Evolutionary conservation across 2,329 filamentous ascomycete species (phyloP).

Genomic region (Aspergillus sergii): DNA sequence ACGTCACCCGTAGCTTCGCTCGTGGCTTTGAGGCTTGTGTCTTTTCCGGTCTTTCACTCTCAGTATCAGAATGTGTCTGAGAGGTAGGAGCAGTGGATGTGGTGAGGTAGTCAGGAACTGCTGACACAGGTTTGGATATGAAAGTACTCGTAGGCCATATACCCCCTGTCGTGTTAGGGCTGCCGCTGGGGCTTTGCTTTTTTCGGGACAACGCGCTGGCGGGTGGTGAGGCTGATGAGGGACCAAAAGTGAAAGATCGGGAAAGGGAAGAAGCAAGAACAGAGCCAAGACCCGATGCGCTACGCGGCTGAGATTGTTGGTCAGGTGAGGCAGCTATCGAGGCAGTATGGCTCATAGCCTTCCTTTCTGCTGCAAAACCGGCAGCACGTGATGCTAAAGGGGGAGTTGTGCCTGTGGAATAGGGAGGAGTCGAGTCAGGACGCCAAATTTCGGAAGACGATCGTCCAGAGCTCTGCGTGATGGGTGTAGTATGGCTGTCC

Average conservation of each 20-base stretch:
- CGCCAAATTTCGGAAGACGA: constrained; percentile 56
- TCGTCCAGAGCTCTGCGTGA: constrained; percentile 50
- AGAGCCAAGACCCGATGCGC: constrained; percentile 45
- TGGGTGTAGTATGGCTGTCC: constrained; percentile 31
- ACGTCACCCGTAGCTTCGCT: constrained; percentile 49
- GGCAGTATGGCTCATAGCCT: constrained; percentile 43
- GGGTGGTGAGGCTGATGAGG: constrained; percentile 48
- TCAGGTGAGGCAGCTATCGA: constrained; percentile 48
- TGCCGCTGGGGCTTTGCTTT: constrained; percentile 40
- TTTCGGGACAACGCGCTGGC: constrained; percentile 37
- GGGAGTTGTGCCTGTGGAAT: constrained; percentile 57
- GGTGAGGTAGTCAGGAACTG: constrained; percentile 33
- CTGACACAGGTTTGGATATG: constrained; percentile 28
- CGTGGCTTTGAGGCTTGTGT: constrained; percentile 27
- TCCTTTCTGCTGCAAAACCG: constrained; percentile 44
- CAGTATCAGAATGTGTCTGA: constrained; percentile 42
- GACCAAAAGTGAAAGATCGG: constrained; percentile 47
- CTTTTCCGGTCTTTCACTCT: constrained; percentile 36
- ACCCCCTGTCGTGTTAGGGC: constrained; percentile 31
- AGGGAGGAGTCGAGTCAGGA: constrained; percentile 53
- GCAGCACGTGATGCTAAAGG: constrained; percentile 48
- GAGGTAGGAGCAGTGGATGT: constrained; percentile 32
- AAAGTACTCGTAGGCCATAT: constrained; percentile 32
- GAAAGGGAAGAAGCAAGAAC: constrained; percentile 49
- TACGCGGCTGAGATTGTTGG: constrained; percentile 40